A percentile compares a stretch with the other conserved stretches of the same genome.
These are phyloP conservation scores for Schwanniomyces sp. DNA, from an alignment of 805 yeast species.

Conservation along the genomic window DNA sequence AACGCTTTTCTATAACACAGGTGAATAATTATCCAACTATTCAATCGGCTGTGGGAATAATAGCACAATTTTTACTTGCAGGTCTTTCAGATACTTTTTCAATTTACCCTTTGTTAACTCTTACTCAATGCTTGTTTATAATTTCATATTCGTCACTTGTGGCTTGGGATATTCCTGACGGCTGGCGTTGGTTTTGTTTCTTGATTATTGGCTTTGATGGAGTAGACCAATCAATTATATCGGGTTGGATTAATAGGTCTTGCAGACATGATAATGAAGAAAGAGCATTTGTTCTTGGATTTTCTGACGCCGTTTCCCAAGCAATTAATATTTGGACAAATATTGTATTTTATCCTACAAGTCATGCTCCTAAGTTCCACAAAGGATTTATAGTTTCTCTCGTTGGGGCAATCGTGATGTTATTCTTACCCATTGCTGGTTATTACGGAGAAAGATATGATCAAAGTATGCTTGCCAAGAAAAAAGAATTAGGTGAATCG, in stretches of 20 bases:
- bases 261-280: slow-evolving; percentile 11
- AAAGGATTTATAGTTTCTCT: slow-evolving; percentile 37
- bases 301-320: slow-evolving; percentile 24
- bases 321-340: slow-evolving; percentile 48
- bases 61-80: slow-evolving; percentile 38
- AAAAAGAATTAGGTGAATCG: background rate
- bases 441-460: slow-evolving; percentile 26
- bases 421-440: slow-evolving; percentile 29
- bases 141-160: slow-evolving; percentile 37
- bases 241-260: slow-evolving; percentile 41
- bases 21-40: slow-evolving; percentile 42
- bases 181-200: slow-evolving; percentile 40
- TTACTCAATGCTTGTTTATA: slow-evolving; percentile 30
- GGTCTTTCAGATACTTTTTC: slow-evolving; percentile 38
- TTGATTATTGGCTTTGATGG: slow-evolving; percentile 34
- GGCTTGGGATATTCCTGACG: slow-evolving; percentile 42
- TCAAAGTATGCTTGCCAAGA: slow-evolving; percentile 8
- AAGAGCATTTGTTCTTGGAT: slow-evolving; percentile 3
- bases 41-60: slow-evolving; percentile 40
- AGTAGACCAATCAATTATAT: slow-evolving; percentile 37
- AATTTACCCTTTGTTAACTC: slow-evolving; percentile 33
- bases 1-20: slow-evolving; percentile 28
- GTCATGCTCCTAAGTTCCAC: slow-evolving; percentile 38
- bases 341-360: slow-evolving; percentile 43
- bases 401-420: slow-evolving; percentile 34